Evolutionary conservation across 2,329 filamentous ascomycete species (phyloP).

Genomic region (Aspergillus ruber): DNA sequence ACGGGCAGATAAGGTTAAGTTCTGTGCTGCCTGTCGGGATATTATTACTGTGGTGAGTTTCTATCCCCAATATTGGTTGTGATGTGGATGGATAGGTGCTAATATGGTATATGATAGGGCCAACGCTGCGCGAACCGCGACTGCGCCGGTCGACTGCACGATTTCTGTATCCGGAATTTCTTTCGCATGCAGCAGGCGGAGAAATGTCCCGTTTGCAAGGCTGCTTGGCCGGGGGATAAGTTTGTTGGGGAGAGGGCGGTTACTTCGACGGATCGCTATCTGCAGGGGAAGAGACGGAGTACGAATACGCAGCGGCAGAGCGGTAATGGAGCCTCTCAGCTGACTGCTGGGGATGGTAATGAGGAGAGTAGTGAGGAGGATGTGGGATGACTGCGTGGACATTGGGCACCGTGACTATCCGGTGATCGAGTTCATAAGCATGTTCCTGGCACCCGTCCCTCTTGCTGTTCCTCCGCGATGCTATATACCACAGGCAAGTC

Average conservation of each 20-base stretch:
- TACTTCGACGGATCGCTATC: slow-evolving; percentile 22
- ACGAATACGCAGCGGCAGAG: slow-evolving; percentile 12
- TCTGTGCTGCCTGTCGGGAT: slow-evolving; percentile 81
- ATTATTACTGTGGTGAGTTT: slow-evolving; percentile 67
- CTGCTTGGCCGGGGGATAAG: slow-evolving; percentile 45
- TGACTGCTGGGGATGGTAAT: neutral
- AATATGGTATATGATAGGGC: slow-evolving; percentile 43
- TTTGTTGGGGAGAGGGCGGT: slow-evolving; percentile 50
- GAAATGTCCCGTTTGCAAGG: slow-evolving; percentile 57
- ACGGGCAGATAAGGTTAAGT: slow-evolving; percentile 67
- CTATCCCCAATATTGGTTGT: too few species aligned
- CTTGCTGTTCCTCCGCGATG: neutral
- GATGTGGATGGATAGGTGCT: neutral
- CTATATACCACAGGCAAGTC: too few species aligned
- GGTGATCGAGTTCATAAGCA: neutral
- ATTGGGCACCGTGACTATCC: neutral
- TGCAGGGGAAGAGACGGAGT: slow-evolving; percentile 20
- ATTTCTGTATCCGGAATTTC: slow-evolving; percentile 66
- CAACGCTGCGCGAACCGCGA: slow-evolving; percentile 65
- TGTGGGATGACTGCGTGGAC: neutral
- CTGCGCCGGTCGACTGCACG: slow-evolving; percentile 67
- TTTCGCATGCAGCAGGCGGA: slow-evolving; percentile 60
- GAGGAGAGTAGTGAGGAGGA: neutral
- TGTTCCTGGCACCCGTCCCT: neutral
- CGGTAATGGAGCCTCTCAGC: slow-evolving; percentile 7